Percentiles rank a stretch among this genome's conserved stretches.
These are phyloP conservation scores for Phoma sp. DNA, from an alignment of 2,329 filamentous ascomycete species.

Conservation along the genomic window DNA sequence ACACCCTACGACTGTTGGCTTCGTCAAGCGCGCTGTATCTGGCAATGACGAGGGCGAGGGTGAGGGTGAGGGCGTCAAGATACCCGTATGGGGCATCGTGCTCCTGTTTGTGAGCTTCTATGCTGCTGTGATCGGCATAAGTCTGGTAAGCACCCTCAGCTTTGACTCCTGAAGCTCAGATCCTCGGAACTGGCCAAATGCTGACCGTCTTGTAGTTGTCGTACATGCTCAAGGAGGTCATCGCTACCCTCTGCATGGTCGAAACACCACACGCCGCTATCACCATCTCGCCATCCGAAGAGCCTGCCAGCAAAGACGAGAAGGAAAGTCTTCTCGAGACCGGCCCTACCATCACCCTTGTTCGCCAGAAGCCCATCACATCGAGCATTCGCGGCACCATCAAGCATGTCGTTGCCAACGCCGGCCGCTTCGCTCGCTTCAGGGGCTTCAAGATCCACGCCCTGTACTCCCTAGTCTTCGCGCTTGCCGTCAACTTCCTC, in stretches of 20 bases:
- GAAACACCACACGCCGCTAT: constrained; percentile 64
- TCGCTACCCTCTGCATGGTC: constrained; percentile 68
- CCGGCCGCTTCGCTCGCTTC: constrained; percentile 71
- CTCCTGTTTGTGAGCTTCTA: constrained; percentile 46
- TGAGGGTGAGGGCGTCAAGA: constrained; percentile 24
- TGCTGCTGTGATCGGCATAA: constrained; percentile 51
- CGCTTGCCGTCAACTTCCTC: constrained; percentile 34
- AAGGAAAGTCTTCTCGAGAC: constrained; percentile 49
- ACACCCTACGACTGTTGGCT: constrained; percentile 29
- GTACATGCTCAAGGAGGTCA: constrained; percentile 66
- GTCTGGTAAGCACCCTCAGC: constrained; percentile 44
- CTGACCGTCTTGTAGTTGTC: constrained; percentile 34
- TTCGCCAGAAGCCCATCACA: constrained; percentile 66
- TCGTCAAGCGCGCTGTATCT: constrained; percentile 38
- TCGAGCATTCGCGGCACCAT: constrained; percentile 64
- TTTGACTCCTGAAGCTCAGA: constrained; percentile 11
- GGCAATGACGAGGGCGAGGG: constrained; percentile 7
- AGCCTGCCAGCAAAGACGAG: constrained; percentile 51
- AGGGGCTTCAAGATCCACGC: constrained; percentile 67
- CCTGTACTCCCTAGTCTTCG: constrained; percentile 41
- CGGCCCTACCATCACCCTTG: constrained; percentile 49
- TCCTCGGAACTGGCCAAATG: neutral
- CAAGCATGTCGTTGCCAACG: constrained; percentile 66
- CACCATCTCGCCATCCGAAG: constrained; percentile 56
- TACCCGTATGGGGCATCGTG: constrained; percentile 39